Evolutionary conservation across 305 asterid species (phyloP).

Genomic region (Solanum hybrid): DNA sequence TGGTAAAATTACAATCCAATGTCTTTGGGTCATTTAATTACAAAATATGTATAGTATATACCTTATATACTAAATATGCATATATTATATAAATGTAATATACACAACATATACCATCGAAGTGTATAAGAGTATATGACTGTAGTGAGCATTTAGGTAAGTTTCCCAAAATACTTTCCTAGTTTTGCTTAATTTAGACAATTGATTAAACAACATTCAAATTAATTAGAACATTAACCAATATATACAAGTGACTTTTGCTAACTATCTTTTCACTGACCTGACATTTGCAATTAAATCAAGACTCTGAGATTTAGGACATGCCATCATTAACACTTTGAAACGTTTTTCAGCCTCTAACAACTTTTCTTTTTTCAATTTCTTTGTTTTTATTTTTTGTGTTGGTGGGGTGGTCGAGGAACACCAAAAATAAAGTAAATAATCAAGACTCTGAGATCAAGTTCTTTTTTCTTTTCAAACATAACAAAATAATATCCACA

Average conservation of each 20-base stretch:
- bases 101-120: not conserved
- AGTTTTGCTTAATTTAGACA: not conserved
- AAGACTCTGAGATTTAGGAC: not conserved
- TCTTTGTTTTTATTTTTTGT: not conserved
- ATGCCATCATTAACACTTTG: not conserved
- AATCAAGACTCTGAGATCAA: not conserved
- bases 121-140: not conserved
- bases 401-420: not conserved
- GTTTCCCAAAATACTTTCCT: not conserved
- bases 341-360: not conserved
- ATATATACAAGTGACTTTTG: not conserved
- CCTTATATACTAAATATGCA: not conserved
- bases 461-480: too few species aligned
- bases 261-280: not conserved
- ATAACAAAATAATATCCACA: too few species aligned
- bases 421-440: not conserved
- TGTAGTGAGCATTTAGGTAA: not conserved
- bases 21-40: not conserved
- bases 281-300: not conserved
- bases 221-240: not conserved
- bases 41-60: not conserved
- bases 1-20: not conserved
- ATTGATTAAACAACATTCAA: not conserved
- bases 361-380: not conserved
- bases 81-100: not conserved